Base-by-base conservation (phyloP, 768 basidiomycete genomes). In the Psilocybe cubensis region DNA sequence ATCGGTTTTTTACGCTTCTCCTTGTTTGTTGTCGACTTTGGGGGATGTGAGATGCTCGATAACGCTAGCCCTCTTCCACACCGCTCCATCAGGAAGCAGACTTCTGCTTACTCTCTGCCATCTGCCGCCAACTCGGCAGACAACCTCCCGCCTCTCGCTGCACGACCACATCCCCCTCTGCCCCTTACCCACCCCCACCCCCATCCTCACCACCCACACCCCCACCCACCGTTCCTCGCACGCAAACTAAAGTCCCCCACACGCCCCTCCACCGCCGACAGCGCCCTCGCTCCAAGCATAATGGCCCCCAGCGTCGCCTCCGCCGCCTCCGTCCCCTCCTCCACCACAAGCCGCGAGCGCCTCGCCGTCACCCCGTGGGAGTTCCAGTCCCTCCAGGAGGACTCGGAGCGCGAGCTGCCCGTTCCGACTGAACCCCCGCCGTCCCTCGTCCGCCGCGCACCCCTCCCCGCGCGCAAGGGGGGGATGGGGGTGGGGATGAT, bases 321-420 rank as follows among this genome's bases (percentile, higher is more conserved):
- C 5, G 18, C 27, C 2, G 4, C 20, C 11, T 48, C 46, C 18
- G 11, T 9, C 4, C 10, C 10, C n/a, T 29, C 46, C 38, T 38
- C 31, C 31, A 28, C 33, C 35, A 24, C 33, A 43, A 38, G 45
- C 28, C 50, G 28, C 25, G 42, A 66, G 14, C 62, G 65, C 29
- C 68, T 69, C 55, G 69, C 70, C 11, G 59, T 72, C 52, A 71
- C 70, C 8, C 70, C 72, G 41, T 74, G 72, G 68, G 70, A 71
- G 31, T 62, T 61, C 49, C 61, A 66, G 57, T 42, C 61, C 1
- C 25, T 59, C 9, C 6, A 14, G 23, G 53, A n/a, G 43, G 42
- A 23, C 50, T 18, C 31, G 23, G 31, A 48, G 56, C 25, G 49
- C 43, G 52, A 47, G 28, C 4, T 48, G 27, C 24, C 46, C 21